These are phyloP conservation scores for Vitis rupestris DNA, from an alignment of 164 flowering plant genomes.

Conservation along the genomic window DNA sequence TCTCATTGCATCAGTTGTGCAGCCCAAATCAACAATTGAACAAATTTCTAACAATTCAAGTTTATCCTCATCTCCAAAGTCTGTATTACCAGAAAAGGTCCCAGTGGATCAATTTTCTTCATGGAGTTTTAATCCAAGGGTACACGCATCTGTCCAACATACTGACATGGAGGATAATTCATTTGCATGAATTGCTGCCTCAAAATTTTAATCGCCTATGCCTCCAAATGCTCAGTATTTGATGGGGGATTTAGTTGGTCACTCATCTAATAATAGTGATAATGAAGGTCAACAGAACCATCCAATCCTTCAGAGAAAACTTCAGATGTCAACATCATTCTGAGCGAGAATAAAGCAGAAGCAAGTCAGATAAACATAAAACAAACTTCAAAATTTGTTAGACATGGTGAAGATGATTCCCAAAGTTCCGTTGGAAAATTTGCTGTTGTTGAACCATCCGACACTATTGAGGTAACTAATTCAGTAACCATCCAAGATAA, in stretches of 20 bases:
- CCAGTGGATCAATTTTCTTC: constrained; percentile 5
- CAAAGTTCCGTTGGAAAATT: too few relatives aligned
- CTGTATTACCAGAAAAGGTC: constrained; percentile 17
- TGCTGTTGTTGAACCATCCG: too few relatives aligned
- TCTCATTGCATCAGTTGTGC: background rate
- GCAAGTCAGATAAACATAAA: too few relatives aligned
- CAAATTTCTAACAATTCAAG: constrained; percentile 7
- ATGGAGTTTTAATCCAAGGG: constrained; percentile 1
- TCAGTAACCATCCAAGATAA: background rate
- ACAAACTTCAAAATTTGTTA: too few relatives aligned
- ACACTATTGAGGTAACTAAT: background rate
- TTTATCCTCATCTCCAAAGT: constrained; percentile 24
- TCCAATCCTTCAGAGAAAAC: background rate
- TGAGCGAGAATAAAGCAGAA: too few relatives aligned
- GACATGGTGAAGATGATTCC: too few relatives aligned
- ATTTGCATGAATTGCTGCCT: background rate
- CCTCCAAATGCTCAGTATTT: constrained; percentile 3
- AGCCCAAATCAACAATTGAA: background rate
- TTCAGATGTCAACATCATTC: background rate
- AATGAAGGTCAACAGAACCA: constrained; percentile 11
- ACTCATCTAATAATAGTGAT: background rate
- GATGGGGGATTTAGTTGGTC: background rate
- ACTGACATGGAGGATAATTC: constrained; percentile 7
- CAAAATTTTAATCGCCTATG: background rate
- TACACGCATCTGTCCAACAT: background rate